Percentiles rank a stretch among this genome's conserved stretches.
phyloP scores from a whole-genome alignment of 768 basidiomycete species.

The Lactarius vividus region DNA sequence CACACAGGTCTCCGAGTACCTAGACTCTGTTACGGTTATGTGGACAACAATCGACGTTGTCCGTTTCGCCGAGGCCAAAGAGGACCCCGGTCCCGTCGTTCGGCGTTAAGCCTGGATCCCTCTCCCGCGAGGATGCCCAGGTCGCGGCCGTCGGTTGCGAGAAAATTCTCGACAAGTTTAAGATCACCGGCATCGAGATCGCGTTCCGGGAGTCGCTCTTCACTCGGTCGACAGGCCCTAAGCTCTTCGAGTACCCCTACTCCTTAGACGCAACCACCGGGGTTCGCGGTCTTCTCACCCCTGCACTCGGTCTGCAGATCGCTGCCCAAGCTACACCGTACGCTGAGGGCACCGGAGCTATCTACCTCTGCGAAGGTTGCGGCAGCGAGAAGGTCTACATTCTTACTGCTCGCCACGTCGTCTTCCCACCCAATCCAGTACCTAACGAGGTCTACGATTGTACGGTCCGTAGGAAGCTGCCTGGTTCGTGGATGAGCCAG shows the following conservation, averaged over 20 bases:
- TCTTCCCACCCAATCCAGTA: constrained; percentile 31
- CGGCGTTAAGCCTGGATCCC: neutral
- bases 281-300: neutral
- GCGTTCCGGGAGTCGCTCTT: constrained; percentile 12
- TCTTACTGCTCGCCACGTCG: constrained; percentile 36
- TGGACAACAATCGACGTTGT: constrained; percentile 7
- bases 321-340: neutral
- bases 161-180: neutral
- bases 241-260: neutral
- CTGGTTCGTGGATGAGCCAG: constrained; percentile 11
- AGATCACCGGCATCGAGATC: constrained; percentile 2
- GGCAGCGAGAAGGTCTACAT: constrained; percentile 32
- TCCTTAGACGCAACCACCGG: neutral
- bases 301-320: constrained; percentile 8
- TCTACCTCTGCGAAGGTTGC: constrained; percentile 38
- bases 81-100: constrained; percentile 9
- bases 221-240: neutral
- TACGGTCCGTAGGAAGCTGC: no score
- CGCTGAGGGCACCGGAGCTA: constrained; percentile 35
- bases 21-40: neutral
- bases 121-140: constrained; percentile 7
- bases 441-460: constrained; percentile 30
- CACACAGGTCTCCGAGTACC: neutral
- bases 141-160: neutral
- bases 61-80: neutral